These are phyloP conservation scores for Silene vulgaris DNA, from an alignment of 179 eudicot genomes.

Conservation along the genomic window DNA sequence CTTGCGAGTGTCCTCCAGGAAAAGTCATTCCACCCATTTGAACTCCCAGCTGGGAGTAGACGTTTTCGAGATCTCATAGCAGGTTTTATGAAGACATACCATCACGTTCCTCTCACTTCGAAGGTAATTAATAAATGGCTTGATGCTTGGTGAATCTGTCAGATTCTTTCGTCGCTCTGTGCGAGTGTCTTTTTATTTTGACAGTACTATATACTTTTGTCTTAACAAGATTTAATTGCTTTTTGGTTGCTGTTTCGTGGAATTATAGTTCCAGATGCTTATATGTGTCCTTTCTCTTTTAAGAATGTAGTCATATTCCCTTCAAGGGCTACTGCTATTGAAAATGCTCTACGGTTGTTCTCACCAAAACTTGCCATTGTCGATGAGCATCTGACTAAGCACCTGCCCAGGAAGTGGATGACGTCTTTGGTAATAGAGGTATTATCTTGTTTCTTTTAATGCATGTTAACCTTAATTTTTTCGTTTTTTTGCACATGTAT, in stretches of 20 bases:
- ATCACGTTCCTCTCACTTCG: conserved; percentile 70
- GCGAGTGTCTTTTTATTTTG: neutral
- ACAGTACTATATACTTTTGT: neutral
- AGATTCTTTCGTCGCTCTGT: neutral
- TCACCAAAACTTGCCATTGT: conserved; percentile 91
- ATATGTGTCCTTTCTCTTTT: conserved; percentile 17
- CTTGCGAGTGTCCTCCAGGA: conserved; percentile 70
- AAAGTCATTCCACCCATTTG: conserved; percentile 64
- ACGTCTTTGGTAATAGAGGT: conserved; percentile 83
- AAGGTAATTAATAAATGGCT: conserved; percentile 40
- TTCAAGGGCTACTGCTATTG: conserved; percentile 91
- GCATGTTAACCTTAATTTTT: neutral
- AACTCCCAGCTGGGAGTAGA: conserved; percentile 83
- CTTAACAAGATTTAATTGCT: neutral
- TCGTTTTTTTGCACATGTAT: neutral
- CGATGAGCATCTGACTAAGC: conserved; percentile 71
- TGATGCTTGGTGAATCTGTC: neutral
- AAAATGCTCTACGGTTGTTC: conserved; percentile 73
- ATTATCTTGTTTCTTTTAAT: conserved; percentile 14
- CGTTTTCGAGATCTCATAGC: conserved; percentile 81
- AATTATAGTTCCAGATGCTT: conserved; percentile 15
- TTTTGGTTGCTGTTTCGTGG: neutral
- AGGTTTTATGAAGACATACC: conserved; percentile 78
- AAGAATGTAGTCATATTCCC: conserved; percentile 90
- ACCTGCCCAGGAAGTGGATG: conserved; percentile 85